phyloP scores from a whole-genome alignment of 2,329 filamentous ascomycete genomes.

The Chrysosporium keratinophilum region DNA sequence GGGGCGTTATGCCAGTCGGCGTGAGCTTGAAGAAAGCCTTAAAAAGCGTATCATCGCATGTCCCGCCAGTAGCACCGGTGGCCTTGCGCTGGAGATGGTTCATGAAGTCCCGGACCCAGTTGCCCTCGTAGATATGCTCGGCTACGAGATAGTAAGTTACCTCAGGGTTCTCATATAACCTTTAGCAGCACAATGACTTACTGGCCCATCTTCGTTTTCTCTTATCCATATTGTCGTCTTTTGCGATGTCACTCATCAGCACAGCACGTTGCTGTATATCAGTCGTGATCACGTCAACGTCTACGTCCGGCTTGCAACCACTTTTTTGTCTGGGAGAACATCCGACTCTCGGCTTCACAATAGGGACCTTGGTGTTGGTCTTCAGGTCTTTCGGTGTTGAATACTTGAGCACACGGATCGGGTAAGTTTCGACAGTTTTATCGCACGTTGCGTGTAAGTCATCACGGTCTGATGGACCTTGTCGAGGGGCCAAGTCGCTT shows the following conservation, averaged over 20 bases:
- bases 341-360: neutral
- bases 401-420: neutral
- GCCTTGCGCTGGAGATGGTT: constrained; percentile 6
- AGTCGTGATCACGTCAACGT: neutral
- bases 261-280: neutral
- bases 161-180: neutral
- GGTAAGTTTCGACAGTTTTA: too few species aligned
- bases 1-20: neutral
- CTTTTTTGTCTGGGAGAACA: neutral
- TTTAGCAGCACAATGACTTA: neutral
- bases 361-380: neutral
- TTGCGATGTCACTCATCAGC: neutral
- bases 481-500: neutral
- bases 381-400: neutral
- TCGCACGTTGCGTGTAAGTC: neutral
- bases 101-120: constrained; percentile 9
- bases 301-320: neutral
- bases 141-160: neutral
- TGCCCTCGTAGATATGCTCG: constrained; percentile 11
- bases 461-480: neutral
- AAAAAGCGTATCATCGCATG: neutral
- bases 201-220: neutral
- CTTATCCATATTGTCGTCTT: constrained; percentile 3
- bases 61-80: neutral
- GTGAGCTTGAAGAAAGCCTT: neutral